Evolutionary conservation across 768 basidiomycete genomes (phyloP).

Genomic region (Coprinopsis sp.): DNA sequence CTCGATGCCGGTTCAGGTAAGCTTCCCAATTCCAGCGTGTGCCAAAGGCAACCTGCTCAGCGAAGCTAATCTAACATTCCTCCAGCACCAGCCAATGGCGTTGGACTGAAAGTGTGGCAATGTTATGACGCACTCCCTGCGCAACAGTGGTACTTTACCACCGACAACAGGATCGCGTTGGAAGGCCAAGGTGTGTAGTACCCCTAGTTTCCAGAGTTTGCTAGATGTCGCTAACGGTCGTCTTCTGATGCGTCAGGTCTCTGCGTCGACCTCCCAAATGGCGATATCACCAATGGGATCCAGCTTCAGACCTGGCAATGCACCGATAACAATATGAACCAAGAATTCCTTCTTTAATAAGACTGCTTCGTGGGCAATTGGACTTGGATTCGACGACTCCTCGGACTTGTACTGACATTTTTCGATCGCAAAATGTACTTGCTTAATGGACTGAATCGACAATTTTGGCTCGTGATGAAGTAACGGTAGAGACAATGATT

Average conservation of each 20-base stretch:
- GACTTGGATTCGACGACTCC: too few relatives aligned
- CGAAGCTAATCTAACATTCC: neutral
- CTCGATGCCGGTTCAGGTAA: constrained; percentile 31
- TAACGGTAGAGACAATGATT: too few relatives aligned
- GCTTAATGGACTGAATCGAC: too few relatives aligned
- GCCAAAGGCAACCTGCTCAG: neutral
- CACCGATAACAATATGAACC: constrained; percentile 21
- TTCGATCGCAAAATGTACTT: too few relatives aligned
- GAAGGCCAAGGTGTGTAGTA: constrained; percentile 12
- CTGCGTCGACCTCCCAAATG: constrained; percentile 28
- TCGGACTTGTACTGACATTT: too few relatives aligned
- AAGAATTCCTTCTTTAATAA: too few relatives aligned
- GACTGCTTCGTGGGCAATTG: too few relatives aligned
- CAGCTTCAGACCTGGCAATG: constrained; percentile 27
- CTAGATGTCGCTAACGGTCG: constrained; percentile 16
- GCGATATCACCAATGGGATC: constrained; percentile 22
- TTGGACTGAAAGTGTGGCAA: constrained; percentile 20
- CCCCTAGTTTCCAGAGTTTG: neutral
- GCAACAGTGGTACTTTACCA: constrained; percentile 23
- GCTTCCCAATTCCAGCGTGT: constrained; percentile 1
- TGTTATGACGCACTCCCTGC: constrained; percentile 19
- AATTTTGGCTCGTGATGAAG: too few relatives aligned
- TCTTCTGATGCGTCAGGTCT: constrained; percentile 21
- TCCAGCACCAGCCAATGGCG: constrained; percentile 18
- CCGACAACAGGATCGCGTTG: constrained; percentile 20